Evolutionary conservation across 192 early-diverging fungal species (phyloP).

Genomic region (Gorgonomyces haynaldii): DNA sequence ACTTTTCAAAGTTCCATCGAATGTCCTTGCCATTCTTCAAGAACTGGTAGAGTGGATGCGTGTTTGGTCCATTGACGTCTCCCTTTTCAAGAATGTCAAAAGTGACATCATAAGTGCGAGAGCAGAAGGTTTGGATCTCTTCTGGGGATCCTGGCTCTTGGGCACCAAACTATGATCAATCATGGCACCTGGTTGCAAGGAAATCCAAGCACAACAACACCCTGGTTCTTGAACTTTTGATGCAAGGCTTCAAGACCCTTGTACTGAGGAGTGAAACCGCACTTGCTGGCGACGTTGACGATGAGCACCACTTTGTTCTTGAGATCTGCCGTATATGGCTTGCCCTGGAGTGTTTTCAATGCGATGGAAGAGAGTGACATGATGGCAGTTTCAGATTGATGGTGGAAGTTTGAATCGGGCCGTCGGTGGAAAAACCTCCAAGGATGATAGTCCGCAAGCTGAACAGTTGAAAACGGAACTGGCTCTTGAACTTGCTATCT

Average conservation of each 20-base stretch:
- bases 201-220: slow-evolving; percentile 13
- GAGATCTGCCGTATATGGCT: too few species aligned
- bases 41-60: slow-evolving; percentile 12
- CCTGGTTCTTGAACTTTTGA: slow-evolving; percentile 16
- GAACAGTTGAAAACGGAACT: too few species aligned
- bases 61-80: slow-evolving; percentile 19
- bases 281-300: slow-evolving; percentile 2
- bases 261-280: slow-evolving; percentile 8
- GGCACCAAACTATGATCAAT: background rate
- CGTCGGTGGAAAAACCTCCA: too few species aligned
- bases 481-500: too few species aligned
- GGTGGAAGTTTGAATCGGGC: too few species aligned
- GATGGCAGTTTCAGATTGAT: too few species aligned
- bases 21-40: slow-evolving; percentile 8
- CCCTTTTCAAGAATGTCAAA: slow-evolving; percentile 16
- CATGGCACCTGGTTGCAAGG: slow-evolving; percentile 8
- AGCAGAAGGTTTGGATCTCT: background rate
- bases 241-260: slow-evolving; percentile 11
- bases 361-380: too few species aligned
- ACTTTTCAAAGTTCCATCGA: slow-evolving; percentile 3
- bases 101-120: slow-evolving; percentile 9
- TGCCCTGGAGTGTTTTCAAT: too few species aligned
- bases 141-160: background rate
- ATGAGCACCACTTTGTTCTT: slow-evolving; percentile 5
- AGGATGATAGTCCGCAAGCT: too few species aligned